These are phyloP conservation scores for Thraustochytrium sp. DNA, from an alignment of 352 stramenopile genomes.

Conservation along the genomic window DNA sequence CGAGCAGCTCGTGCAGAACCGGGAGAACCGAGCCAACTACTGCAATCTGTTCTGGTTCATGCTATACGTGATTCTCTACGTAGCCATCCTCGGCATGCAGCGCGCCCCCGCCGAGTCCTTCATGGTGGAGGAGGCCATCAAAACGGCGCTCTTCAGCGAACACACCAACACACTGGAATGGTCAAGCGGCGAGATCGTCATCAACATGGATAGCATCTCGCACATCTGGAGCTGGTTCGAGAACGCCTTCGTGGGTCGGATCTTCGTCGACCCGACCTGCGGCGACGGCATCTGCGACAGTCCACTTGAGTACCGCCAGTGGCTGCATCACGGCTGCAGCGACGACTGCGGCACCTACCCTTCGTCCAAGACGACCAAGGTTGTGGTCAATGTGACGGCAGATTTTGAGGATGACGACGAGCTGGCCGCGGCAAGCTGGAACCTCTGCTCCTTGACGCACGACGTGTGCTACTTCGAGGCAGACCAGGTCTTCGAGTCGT, in stretches of 20 bases:
- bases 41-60: conserved; percentile 19
- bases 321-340: not conserved
- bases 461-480: conserved; percentile 2
- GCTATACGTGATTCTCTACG: not conserved
- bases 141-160: conserved; percentile 7
- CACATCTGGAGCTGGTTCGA: conserved; percentile 2
- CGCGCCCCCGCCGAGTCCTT: not conserved
- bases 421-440: not conserved
- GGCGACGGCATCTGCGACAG: conserved; percentile 28
- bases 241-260: not conserved
- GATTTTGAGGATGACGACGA: not conserved
- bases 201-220: not conserved
- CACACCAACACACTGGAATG: conserved; percentile 1
- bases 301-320: not conserved
- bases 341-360: conserved; percentile 37
- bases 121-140: conserved; percentile 13
- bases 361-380: not conserved
- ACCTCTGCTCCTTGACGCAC: conserved; percentile 6
- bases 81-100: conserved; percentile 18
- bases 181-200: not conserved
- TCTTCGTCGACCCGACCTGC: conserved; percentile 15
- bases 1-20: not conserved
- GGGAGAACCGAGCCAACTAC: conserved; percentile 11
- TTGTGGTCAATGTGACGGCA: not conserved
- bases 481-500: not conserved